These are phyloP conservation scores for Lolium perenne DNA, from an alignment of 176 grass and related monocot species.

Conservation along the genomic window DNA sequence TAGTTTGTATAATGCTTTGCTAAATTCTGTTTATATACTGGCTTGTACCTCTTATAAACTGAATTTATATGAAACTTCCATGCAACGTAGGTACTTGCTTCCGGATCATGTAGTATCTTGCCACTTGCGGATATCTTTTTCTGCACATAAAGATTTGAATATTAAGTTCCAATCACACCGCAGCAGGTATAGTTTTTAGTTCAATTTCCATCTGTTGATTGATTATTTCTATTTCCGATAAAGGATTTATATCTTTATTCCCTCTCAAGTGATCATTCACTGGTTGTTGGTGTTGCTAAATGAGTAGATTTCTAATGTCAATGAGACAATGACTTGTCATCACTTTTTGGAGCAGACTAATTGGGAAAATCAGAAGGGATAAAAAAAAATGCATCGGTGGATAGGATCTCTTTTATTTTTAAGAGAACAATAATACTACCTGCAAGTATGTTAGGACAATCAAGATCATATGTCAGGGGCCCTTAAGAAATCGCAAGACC, in stretches of 20 bases:
- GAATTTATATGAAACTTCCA: constrained; percentile 39
- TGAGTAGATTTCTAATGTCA: not conserved
- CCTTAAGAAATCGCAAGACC: not conserved
- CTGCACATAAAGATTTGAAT: constrained; percentile 92
- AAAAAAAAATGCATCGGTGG: not conserved
- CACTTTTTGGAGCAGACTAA: not conserved
- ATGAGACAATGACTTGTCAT: not conserved
- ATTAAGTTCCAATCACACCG: constrained; percentile 98
- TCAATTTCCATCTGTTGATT: constrained; percentile 14
- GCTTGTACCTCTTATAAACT: constrained; percentile 26
- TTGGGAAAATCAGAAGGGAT: not conserved
- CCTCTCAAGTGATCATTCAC: constrained; percentile 12
- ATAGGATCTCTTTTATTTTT: not conserved
- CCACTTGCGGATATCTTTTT: constrained; percentile 84
- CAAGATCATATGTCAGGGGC: not conserved
- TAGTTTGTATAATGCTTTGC: constrained; percentile 29
- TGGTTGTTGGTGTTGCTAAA: constrained; percentile 35
- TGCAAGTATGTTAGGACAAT: constrained; percentile 6
- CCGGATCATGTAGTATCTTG: constrained; percentile 84
- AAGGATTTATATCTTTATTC: constrained; percentile 8
- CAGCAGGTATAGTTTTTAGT: constrained; percentile 66
- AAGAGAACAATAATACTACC: constrained; percentile 13
- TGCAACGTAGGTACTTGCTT: constrained; percentile 76
- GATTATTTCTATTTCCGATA: constrained; percentile 10
- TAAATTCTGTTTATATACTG: constrained; percentile 7